Evolutionary conservation across 2,329 filamentous ascomycete species (phyloP), one percentile per base, ranked within the genome.

Genomic region (Fusarium ambrosium): DNA sequence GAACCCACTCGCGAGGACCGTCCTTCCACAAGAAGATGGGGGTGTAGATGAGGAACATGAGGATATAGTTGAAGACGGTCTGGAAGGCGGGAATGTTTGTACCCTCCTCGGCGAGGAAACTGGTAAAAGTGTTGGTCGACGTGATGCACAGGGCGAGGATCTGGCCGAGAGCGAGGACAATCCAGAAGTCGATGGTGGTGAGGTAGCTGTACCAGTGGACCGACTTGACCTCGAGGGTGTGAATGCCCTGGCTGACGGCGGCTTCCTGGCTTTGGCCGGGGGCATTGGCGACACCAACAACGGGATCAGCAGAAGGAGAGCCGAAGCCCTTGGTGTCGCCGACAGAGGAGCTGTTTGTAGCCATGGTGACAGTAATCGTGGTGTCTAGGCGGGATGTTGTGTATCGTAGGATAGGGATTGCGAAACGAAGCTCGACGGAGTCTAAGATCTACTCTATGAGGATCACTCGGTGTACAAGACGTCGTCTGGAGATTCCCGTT

Each of bases 1-100:
- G 85, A 56, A 85, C 80, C 89, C 93, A 97, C 78, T 89, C 90
- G 79, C 90, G 91, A 77, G 91, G 88, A 6, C 97, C 96, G 80
- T 97, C 94, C 76, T 89, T 89, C 86, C 94, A 93, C 37, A 98
- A 85, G 16, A 94, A 95, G 79, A 93, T 91, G 43, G 91, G 88
- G 27, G 94, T 93, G 87, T 97, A 99, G 81, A 98, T 90, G 68
- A 94, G 66, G 71, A 92, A 92, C 74, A 99, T 89, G 60, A 98
- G 85, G 51, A 95, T 89, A 84, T 99, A 99, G 85, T 97, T 98
- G 89, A 98, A 97, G 79, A 98, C 90, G 34, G 94, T 95, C 86
- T 99, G 97, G 86, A 98, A 98, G 65, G 97, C 95, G 9, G 97
- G 97, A 77, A 98, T 97, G 71, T 90, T 95, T 75, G 93, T 95